Percentiles rank a stretch among this genome's conserved stretches.
Evolutionary conservation across 1,139 yeast species (phyloP).

Genomic region (Ashbya aceris): DNA sequence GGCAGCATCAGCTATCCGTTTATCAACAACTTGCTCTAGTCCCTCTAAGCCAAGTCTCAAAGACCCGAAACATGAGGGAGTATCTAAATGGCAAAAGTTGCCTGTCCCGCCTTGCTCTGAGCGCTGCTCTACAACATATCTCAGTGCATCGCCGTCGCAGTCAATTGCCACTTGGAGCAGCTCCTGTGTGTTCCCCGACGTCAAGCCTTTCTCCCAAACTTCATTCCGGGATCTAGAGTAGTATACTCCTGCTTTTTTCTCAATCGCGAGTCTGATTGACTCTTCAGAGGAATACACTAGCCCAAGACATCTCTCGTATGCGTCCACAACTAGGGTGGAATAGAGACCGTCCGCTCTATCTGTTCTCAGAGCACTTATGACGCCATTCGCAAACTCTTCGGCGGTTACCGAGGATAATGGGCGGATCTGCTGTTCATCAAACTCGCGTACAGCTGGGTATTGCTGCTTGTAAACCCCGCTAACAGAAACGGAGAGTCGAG

Average conservation of each 20-base stretch:
- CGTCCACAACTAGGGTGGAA: slow-evolving; percentile 76
- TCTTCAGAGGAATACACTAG: slow-evolving; percentile 82
- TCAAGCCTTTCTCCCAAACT: slow-evolving; percentile 92
- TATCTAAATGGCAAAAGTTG: slow-evolving; percentile 72
- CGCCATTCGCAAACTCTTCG: slow-evolving; percentile 39
- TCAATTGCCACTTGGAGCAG: slow-evolving; percentile 60
- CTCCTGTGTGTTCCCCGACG: slow-evolving; percentile 88
- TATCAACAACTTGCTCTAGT: slow-evolving; percentile 54
- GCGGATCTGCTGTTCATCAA: slow-evolving; percentile 14
- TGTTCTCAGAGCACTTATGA: slow-evolving; percentile 53
- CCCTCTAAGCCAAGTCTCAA: slow-evolving; percentile 45
- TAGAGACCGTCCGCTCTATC: slow-evolving; percentile 83
- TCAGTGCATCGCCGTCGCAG: slow-evolving; percentile 87
- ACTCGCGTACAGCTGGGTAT: slow-evolving; percentile 43
- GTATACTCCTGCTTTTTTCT: slow-evolving; percentile 80
- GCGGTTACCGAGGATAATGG: slow-evolving; percentile 15
- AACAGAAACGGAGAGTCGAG: slow-evolving; percentile 16
- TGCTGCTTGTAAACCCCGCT: slow-evolving; percentile 18
- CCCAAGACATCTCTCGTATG: slow-evolving; percentile 62
- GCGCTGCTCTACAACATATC: slow-evolving; percentile 74
- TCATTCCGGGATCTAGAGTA: slow-evolving; percentile 83
- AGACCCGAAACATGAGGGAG: slow-evolving; percentile 71
- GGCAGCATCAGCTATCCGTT: slow-evolving; percentile 54
- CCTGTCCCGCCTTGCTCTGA: slow-evolving; percentile 35
- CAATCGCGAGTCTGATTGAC: slow-evolving; percentile 73